Evolutionary conservation across 2,329 filamentous ascomycete genomes (phyloP), one percentile per base, ranked within the genome.

Genomic region (Epichloe sibirici): DNA sequence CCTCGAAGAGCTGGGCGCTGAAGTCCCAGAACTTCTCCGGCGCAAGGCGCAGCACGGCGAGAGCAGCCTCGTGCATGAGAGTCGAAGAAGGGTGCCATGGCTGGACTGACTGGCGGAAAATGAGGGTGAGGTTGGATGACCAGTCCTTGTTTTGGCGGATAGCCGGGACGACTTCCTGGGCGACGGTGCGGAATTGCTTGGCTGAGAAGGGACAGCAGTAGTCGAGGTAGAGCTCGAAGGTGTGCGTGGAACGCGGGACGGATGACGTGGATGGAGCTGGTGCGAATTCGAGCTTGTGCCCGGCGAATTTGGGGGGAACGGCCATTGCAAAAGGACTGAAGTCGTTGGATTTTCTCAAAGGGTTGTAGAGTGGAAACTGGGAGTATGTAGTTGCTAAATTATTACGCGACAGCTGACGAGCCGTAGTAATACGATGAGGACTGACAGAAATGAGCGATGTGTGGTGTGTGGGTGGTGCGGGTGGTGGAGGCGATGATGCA

Each of bases 51-150:
- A 91, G 76, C 1, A 96, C 88, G 3, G 90, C 91, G 35, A 89
- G 78, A 3, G 75, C 90, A 35, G 90, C 86, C 76, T 97, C 91
- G 72, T 91, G 88, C 52, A 80, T 75, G 11, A 90, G 76, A 6
- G 86, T 90, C 42, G 82, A 90, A 21, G 86, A 89, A 2, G 91
- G 91, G 71, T 97, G 90, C 91, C 91, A 95, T 13, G 90, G 89
- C 72, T 95, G 90, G 62, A 96, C 81, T 66, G 95, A 90, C 66
- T 91, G 90, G 48, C 90, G 85, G 75, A 96, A 88, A 63, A 97
- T 79, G 60, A 95, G 75, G 61, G 86, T 77, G 3, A 95, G 71
- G 56, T 75, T 76, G 55, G 73, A 59, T 13, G 73, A 66, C 66
- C 73, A 75, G 25, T 71, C 61, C 57, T 86, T 82, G 61, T 82